Percentiles rank a stretch among this genome's conserved stretches.
phyloP scores from a whole-genome alignment of 306 rosid species.

The Dryas alaskensis region DNA sequence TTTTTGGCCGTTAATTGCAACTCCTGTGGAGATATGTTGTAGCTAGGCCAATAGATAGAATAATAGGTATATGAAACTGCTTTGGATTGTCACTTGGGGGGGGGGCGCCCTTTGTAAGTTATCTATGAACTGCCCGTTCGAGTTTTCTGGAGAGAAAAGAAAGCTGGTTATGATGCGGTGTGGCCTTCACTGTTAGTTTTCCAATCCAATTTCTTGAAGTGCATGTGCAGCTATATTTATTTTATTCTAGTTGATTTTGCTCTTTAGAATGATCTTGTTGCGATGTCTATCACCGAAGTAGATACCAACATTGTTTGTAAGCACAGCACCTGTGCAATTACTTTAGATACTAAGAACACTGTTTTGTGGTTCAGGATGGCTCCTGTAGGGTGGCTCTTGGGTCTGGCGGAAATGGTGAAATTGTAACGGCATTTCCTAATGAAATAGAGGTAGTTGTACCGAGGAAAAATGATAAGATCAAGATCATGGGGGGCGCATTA shows the following conservation, averaged over 20 bases:
- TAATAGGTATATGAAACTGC: neutral
- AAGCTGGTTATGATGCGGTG: too few relatives aligned
- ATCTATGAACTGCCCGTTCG: neutral
- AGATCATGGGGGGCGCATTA: conserved; percentile 82
- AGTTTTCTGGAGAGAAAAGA: neutral
- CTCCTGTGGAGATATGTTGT: neutral
- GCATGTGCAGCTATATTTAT: neutral
- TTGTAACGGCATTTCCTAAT: conserved; percentile 49
- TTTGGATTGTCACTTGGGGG: neutral
- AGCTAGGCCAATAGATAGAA: neutral
- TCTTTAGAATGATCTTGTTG: neutral
- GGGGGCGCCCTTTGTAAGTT: neutral
- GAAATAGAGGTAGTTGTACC: conserved; percentile 87
- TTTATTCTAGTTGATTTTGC: neutral
- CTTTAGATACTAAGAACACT: neutral
- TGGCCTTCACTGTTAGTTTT: too few relatives aligned
- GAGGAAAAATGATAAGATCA: conserved; percentile 73
- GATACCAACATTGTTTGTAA: neutral
- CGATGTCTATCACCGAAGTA: neutral
- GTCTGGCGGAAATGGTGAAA: conserved; percentile 75
- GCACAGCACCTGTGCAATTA: neutral
- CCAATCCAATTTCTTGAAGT: neutral
- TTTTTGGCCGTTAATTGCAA: too few relatives aligned
- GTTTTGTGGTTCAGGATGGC: conserved; percentile 65
- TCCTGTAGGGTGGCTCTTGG: conserved; percentile 74